Base-by-base conservation (phyloP, 768 basidiomycete genomes). In the Exsudoporus frostii region DNA sequence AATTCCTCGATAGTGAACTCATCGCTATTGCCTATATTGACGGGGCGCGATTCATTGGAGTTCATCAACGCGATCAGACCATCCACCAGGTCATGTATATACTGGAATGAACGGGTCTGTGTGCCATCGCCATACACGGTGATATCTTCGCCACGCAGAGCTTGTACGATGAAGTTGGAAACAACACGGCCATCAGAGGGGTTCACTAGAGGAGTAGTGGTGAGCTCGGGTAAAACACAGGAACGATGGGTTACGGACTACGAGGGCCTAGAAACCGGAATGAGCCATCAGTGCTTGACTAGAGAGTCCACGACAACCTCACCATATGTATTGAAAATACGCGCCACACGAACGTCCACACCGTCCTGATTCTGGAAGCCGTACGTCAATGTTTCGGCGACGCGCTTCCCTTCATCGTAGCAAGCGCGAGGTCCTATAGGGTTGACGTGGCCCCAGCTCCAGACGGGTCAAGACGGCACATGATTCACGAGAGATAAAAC, bases 381-480 rank as follows among this genome's bases (percentile, higher is more conserved):
- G 65, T 98, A 99, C 7, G 96, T 95, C 59, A 99, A 73, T 17
- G 96, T 97, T 75, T 99, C 97, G 37, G 97, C 96, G 36, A 98
- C 96, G 63, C 97, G 93, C 76, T 99, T 99, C 45, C 97, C 97
- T 74, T 99, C 97, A 66, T 99, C 97, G 68, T 99, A 99, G 73
- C 97, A 99, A n/a, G 96, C 95, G 56, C 97, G 90, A 54, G 92
- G 91, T 22, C 97, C 97, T 62, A 95, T 97, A 39, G 94, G 94
- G 77, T 99, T 99, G 66, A 99, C 97, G 72, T 98, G 87, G 43
- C 94, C 95, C 94, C 94, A 97, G 72, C 92, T 93, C 51, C 49
- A 52, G 43, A 56, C 36, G 42, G 46, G 58, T 57, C 54, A 60
- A 24, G 53, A 65, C 8, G 58, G 60, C 33, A 58, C 34, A 39